Evolutionary conservation across 192 early-diverging fungal genomes (phyloP).

Genomic region (Podila epicladia): DNA sequence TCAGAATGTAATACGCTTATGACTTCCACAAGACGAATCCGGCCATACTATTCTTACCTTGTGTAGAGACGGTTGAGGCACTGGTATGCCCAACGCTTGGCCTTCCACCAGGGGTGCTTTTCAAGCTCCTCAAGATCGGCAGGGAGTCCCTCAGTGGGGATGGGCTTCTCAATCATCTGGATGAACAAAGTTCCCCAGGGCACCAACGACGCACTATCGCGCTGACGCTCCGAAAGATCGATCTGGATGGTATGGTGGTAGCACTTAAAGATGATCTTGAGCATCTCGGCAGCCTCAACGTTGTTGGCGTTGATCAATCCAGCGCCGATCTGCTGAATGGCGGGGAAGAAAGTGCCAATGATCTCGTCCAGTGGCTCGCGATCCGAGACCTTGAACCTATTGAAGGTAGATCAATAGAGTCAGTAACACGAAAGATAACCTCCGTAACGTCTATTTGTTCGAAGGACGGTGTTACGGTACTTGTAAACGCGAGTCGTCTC

Average conservation of each 20-base stretch:
- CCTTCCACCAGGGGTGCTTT: slow-evolving; percentile 89
- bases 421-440: too few relatives aligned
- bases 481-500: slow-evolving; percentile 85
- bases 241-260: slow-evolving; percentile 79
- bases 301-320: slow-evolving; percentile 68
- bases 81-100: slow-evolving; percentile 94
- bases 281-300: slow-evolving; percentile 83
- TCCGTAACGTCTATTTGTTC: neutral
- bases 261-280: slow-evolving; percentile 86
- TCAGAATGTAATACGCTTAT: too few relatives aligned
- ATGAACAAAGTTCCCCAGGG: slow-evolving; percentile 92
- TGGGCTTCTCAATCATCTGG: slow-evolving; percentile 77
- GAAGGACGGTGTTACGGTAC: slow-evolving; percentile 39
- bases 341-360: slow-evolving; percentile 79
- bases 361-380: slow-evolving; percentile 77
- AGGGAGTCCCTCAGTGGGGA: slow-evolving; percentile 64
- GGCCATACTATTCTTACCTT: neutral
- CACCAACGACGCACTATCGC: slow-evolving; percentile 74
- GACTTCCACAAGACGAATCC: too few relatives aligned
- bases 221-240: slow-evolving; percentile 68
- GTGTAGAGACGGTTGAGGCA: slow-evolving; percentile 87
- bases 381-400: slow-evolving; percentile 69
- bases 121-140: slow-evolving; percentile 76
- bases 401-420: too few relatives aligned
- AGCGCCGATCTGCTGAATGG: slow-evolving; percentile 80